Percentiles rank a stretch among this genome's conserved stretches.
These are phyloP conservation scores for Ascodesmis nigricans DNA, from an alignment of 495 filamentous ascomycete genomes.

Conservation along the genomic window DNA sequence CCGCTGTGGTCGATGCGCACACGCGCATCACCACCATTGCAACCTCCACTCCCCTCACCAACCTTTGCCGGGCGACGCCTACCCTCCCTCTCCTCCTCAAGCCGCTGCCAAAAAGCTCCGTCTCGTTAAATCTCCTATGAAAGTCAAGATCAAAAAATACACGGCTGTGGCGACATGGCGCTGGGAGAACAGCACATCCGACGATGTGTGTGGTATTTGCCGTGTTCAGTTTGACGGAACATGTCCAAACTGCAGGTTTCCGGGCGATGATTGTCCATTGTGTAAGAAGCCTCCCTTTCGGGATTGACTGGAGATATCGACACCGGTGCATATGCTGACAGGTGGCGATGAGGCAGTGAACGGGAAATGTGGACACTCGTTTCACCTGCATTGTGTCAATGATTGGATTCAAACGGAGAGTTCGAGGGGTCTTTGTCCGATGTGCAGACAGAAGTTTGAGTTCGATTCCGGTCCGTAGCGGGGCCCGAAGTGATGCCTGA, in stretches of 20 bases:
- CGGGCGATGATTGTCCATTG: constrained; percentile 83
- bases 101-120: no score
- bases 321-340: no score
- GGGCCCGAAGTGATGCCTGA: no score
- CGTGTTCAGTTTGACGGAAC: constrained; percentile 94
- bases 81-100: no score
- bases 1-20: no score
- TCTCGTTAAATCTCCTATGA: constrained; percentile 50
- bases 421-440: constrained; percentile 83
- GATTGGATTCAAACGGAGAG: constrained; percentile 92
- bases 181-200: constrained; percentile 90
- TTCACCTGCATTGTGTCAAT: constrained; percentile 94
- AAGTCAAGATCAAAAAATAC: constrained; percentile 81
- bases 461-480: no score
- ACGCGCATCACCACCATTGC: no score
- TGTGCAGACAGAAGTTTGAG: constrained; percentile 66
- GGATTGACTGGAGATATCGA: no score
- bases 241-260: constrained; percentile 93
- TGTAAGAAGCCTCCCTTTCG: constrained; percentile 40
- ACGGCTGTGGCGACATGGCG: constrained; percentile 87
- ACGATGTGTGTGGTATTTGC: constrained; percentile 97
- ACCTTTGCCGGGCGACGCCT: no score
- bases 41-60: no score
- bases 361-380: constrained; percentile 89
- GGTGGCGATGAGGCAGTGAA: constrained; percentile 64